phyloP scores from a whole-genome alignment of 2,329 filamentous ascomycete genomes.

The Aspergillus ochraceoroseus region DNA sequence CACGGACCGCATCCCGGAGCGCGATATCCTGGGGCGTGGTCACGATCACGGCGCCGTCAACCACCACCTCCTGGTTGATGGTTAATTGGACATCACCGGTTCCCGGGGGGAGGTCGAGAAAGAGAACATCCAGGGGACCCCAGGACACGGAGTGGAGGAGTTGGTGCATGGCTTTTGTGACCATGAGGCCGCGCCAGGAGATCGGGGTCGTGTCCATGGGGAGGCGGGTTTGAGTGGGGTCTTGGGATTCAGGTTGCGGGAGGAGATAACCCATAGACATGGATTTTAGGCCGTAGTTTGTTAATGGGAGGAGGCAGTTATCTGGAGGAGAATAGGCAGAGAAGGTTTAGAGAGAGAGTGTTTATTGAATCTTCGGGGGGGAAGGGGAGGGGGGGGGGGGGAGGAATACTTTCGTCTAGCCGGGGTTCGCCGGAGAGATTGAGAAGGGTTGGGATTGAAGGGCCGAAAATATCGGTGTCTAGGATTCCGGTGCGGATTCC shows the following conservation, averaged over 20 bases:
- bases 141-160: constrained; percentile 93
- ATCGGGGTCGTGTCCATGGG: constrained; percentile 61
- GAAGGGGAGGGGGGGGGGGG: background rate
- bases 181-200: constrained; percentile 94
- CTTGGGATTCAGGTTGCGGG: constrained; percentile 9
- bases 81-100: constrained; percentile 95
- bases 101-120: constrained; percentile 87
- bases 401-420: constrained; percentile 62
- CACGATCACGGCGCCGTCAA: constrained; percentile 79
- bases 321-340: too few relatives aligned
- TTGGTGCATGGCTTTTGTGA: constrained; percentile 95
- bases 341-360: too few relatives aligned
- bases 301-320: constrained; percentile 69
- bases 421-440: constrained; percentile 74
- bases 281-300: constrained; percentile 91
- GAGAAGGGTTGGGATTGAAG: constrained; percentile 85
- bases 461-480: constrained; percentile 95
- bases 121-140: constrained; percentile 80
- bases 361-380: background rate
- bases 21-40: constrained; percentile 92
- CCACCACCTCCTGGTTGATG: constrained; percentile 88
- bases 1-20: constrained; percentile 84
- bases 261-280: constrained; percentile 80
- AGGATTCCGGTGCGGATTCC: constrained; percentile 82
- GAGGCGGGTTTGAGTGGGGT: constrained; percentile 23